phyloP scores from a whole-genome alignment of 352 stramenopile species.

The Globisporangium takayamanum region DNA sequence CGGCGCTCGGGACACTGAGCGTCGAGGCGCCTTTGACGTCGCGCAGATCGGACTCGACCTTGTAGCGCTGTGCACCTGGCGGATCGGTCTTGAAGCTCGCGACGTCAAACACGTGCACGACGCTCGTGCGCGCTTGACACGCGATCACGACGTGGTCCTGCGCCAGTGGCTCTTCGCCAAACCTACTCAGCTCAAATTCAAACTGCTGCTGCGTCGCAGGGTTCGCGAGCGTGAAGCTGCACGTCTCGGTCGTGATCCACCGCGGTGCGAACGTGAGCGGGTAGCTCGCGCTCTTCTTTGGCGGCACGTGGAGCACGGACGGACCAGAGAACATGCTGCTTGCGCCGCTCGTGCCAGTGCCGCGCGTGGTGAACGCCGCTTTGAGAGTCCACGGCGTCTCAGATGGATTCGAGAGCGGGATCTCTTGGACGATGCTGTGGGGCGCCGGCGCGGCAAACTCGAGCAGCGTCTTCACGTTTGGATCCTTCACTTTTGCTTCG shows the following conservation, averaged over 20 bases:
- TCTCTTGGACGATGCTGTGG: slow-evolving; percentile 87
- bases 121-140: slow-evolving; percentile 84
- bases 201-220: slow-evolving; percentile 80
- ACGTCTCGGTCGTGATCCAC: slow-evolving; percentile 74
- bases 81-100: slow-evolving; percentile 44
- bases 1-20: slow-evolving; percentile 30
- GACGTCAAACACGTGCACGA: slow-evolving; percentile 74
- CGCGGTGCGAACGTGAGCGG: slow-evolving; percentile 76
- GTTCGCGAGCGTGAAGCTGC: slow-evolving; percentile 75
- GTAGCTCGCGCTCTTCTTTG: slow-evolving; percentile 68
- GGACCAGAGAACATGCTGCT: slow-evolving; percentile 68
- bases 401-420: slow-evolving; percentile 87
- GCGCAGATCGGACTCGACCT: slow-evolving; percentile 90
- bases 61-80: slow-evolving; percentile 45
- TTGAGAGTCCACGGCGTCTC: slow-evolving; percentile 80
- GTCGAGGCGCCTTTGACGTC: slow-evolving; percentile 70
- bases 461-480: slow-evolving; percentile 77
- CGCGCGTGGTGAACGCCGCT: slow-evolving; percentile 36
- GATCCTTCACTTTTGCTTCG: slow-evolving; percentile 79
- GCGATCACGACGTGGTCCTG: slow-evolving; percentile 82
- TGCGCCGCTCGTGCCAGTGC: slow-evolving; percentile 4
- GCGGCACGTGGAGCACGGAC: slow-evolving; percentile 50
- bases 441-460: slow-evolving; percentile 86
- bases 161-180: slow-evolving; percentile 86
- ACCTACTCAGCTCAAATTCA: slow-evolving; percentile 83